phyloP scores from a whole-genome alignment of 2,329 filamentous ascomycete species.

The Neofusicoccum ribis region DNA sequence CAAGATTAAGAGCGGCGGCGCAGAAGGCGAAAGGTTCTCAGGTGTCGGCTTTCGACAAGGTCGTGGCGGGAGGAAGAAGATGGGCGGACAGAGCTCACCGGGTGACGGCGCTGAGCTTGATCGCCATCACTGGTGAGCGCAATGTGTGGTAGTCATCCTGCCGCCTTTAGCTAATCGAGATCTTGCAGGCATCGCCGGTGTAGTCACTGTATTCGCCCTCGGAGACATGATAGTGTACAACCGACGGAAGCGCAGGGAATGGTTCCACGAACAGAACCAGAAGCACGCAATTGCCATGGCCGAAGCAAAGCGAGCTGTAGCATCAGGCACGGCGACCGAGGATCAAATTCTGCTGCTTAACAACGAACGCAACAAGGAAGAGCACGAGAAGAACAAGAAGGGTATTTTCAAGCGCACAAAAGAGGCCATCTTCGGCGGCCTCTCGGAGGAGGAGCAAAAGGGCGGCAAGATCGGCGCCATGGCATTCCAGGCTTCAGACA shows the following conservation, averaged over 20 bases:
- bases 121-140: slow-evolving; percentile 59
- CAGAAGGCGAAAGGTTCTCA: slow-evolving; percentile 49
- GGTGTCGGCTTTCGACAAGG: slow-evolving; percentile 55
- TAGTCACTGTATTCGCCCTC: slow-evolving; percentile 64
- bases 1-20: slow-evolving; percentile 51
- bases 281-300: slow-evolving; percentile 45
- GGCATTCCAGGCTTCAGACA: neutral
- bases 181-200: slow-evolving; percentile 56
- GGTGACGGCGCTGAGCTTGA: slow-evolving; percentile 59
- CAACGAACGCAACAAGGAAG: slow-evolving; percentile 63
- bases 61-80: slow-evolving; percentile 54
- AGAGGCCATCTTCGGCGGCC: slow-evolving; percentile 33
- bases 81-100: slow-evolving; percentile 64
- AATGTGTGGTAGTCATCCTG: neutral
- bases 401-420: slow-evolving; percentile 37
- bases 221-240: slow-evolving; percentile 69
- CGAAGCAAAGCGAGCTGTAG: slow-evolving; percentile 46
- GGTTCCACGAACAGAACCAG: slow-evolving; percentile 55
- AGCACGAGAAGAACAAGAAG: slow-evolving; percentile 48
- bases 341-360: slow-evolving; percentile 55
- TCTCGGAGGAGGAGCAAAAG: slow-evolving; percentile 38
- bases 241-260: slow-evolving; percentile 63
- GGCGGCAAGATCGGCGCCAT: slow-evolving; percentile 35
- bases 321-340: slow-evolving; percentile 47
- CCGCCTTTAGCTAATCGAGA: neutral